These are phyloP conservation scores for Haplosporangium sp. DNA, from an alignment of 371 early-diverging fungal genomes.

Conservation along the genomic window DNA sequence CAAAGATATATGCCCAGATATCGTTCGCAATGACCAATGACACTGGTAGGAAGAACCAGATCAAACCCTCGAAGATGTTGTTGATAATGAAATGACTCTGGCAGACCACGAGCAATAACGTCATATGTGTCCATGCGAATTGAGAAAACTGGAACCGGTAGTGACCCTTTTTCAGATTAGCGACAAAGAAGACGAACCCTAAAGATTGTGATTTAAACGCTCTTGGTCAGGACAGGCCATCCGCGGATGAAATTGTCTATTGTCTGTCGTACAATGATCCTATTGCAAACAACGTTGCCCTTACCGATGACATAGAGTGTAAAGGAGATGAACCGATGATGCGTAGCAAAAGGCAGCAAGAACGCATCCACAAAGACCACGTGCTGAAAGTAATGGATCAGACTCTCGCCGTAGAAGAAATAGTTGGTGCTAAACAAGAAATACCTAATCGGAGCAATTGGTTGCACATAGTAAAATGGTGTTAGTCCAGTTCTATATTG, in stretches of 20 bases:
- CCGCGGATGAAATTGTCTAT: too few species aligned
- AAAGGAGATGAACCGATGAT: constrained; percentile 95
- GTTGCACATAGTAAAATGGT: not conserved
- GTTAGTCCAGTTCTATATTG: too few species aligned
- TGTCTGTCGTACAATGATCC: too few species aligned
- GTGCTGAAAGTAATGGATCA: constrained; percentile 88
- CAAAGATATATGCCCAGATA: constrained; percentile 97
- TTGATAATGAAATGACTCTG: constrained; percentile 94
- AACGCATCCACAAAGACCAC: constrained; percentile 84
- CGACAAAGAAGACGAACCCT: constrained; percentile 96
- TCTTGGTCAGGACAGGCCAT: too few species aligned
- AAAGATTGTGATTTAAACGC: not conserved
- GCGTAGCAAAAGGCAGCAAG: constrained; percentile 85
- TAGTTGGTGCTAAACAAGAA: constrained; percentile 89
- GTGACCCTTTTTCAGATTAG: constrained; percentile 90
- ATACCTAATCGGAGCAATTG: constrained; percentile 62
- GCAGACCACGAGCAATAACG: constrained; percentile 87
- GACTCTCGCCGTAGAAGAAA: constrained; percentile 93
- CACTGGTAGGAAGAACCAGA: constrained; percentile 95
- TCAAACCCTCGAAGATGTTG: constrained; percentile 96
- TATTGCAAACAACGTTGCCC: not conserved
- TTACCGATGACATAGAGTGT: constrained; percentile 85
- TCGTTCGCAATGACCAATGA: constrained; percentile 98
- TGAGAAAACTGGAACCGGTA: constrained; percentile 92
- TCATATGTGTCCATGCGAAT: constrained; percentile 97